phyloP scores from a whole-genome alignment of 208 protist genomes.

The Porcisia hertigi region DNA sequence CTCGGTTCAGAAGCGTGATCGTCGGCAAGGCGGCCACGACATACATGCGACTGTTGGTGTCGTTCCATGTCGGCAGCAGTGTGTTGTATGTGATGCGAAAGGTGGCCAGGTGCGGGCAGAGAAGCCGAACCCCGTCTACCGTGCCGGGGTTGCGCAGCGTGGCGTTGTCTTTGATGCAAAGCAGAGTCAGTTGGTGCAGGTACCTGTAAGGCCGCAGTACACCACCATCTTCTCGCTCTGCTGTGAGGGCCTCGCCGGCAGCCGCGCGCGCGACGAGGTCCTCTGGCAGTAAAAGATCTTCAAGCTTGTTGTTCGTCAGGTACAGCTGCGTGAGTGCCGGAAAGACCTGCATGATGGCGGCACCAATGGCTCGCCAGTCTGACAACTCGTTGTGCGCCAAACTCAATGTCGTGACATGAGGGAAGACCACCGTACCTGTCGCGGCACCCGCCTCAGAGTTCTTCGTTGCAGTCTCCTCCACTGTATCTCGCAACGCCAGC shows the following conservation, averaged over 20 bases:
- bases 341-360: slow-evolving; percentile 47
- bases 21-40: slow-evolving; percentile 81
- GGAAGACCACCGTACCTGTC: slow-evolving; percentile 32
- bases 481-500: not conserved
- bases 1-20: slow-evolving; percentile 76
- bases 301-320: slow-evolving; percentile 68
- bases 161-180: slow-evolving; percentile 80
- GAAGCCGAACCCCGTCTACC: slow-evolving; percentile 64
- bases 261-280: slow-evolving; percentile 19
- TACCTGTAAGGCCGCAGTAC: slow-evolving; percentile 35
- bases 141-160: slow-evolving; percentile 46
- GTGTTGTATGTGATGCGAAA: slow-evolving; percentile 81
- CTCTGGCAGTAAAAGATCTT: slow-evolving; percentile 37
- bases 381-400: slow-evolving; percentile 74
- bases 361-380: slow-evolving; percentile 60
- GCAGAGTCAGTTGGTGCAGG: slow-evolving; percentile 51
- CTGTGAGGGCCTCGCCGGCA: not conserved
- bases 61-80: slow-evolving; percentile 79
- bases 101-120: slow-evolving; percentile 56
- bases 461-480: not conserved
- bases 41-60: slow-evolving; percentile 84
- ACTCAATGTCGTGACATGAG: slow-evolving; percentile 68
- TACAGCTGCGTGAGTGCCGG: slow-evolving; percentile 66
- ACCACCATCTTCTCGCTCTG: slow-evolving; percentile 8
- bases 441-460: not conserved